Evolutionary conservation across 208 protist species (phyloP), one percentile per base, ranked within the genome.

Genomic region (Trypanosoma congolense): DNA sequence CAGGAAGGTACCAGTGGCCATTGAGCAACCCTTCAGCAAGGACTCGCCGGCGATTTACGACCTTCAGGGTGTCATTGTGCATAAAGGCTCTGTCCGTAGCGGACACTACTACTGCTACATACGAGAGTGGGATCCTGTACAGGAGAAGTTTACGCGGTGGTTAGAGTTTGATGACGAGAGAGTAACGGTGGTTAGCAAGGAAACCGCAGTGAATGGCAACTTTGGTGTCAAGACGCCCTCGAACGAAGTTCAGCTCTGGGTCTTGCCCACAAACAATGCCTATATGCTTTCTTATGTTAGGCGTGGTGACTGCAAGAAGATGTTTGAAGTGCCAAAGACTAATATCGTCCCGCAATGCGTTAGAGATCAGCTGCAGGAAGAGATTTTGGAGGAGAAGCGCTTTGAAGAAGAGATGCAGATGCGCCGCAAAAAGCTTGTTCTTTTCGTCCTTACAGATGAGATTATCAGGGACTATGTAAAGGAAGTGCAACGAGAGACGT

Each of bases 51-150:
- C 87, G 5, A 77, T 90, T 16, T 95, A 95, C 67, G 81, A 92
- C 40, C 65, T 95, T 42, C 79, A 90, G 28, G 80, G 84, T 26
- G 80, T 95, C 26, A 92, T 95, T 55, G 87, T 95, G 21, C 87
- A 95, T 66, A 79, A 82, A 50, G 87, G 87, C 42, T 89, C 83
- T 21, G 81, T 81, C n/a, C 70, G 78, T 53, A 88, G 79, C 56
- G 87, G 87, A n/a, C 87, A 95, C 66, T 95, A 95, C 73, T 89
- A 87, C 61, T 90, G 83, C 66, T 95, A 90, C 70, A 92, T 95
- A 53, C 77, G 78, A 2, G 68, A 87, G 31, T 90, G 77, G 77
- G 80, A 93, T 51, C 46, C 60, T 4, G 70, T 53, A 24, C 31
- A 67, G 66, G 53, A 67, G 43, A 42, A 48, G 47, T 90, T 83